Base-by-base conservation (phyloP, 345 rosid species). In the Euclidium syriacum region DNA sequence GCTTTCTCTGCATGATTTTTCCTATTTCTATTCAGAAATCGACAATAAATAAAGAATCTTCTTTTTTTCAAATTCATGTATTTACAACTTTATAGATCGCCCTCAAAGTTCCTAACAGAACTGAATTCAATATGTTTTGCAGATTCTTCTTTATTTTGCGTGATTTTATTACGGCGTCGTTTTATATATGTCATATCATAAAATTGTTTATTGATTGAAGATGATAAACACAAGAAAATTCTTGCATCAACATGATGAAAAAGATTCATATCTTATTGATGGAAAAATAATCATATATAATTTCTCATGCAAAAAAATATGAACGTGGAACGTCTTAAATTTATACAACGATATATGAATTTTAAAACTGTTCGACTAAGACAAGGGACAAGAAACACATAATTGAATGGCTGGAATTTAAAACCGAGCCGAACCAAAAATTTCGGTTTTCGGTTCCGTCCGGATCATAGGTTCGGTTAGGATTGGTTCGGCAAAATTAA, bases 321-420 rank as follows among this genome's bases (percentile, higher is more conserved):
- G 58, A 49, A 58, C 72, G 52, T 67, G 72, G 72, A 48, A 30
- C 29, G 52, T 29, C 35, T 39, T 33, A 54, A 22, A 52, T n/a
- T 42, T 32, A 33, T 34, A 55, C 48, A 65, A n/a, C 48, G 56
- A 46, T 3, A 55, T 54, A 55, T 44, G 47, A 44, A 54, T 12
- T 23, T 4, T 2, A 12, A 54, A 44, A 3, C 4, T 43, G 33
- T 10, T 43, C 12, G 10, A 55, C 5, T 7, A 52, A 7, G 42
- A 40, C n/a, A 30, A n/a, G 48, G 16, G 56, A 25, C 47, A 24
- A 7, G n/a, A 54, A n/a, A 27, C 48, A 36, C 26, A 32, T 22
- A 38, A 10, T 15, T 12, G 27, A 41, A 46, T 56, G n/a, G n/a
- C n/a, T n/a, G n/a, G n/a, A n/a, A n/a, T n/a, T n/a, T n/a, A n/a